Percentiles rank a stretch among this genome's conserved stretches.
phyloP scores from a whole-genome alignment of 768 basidiomycete species.

The Tephrocybe sp. region DNA sequence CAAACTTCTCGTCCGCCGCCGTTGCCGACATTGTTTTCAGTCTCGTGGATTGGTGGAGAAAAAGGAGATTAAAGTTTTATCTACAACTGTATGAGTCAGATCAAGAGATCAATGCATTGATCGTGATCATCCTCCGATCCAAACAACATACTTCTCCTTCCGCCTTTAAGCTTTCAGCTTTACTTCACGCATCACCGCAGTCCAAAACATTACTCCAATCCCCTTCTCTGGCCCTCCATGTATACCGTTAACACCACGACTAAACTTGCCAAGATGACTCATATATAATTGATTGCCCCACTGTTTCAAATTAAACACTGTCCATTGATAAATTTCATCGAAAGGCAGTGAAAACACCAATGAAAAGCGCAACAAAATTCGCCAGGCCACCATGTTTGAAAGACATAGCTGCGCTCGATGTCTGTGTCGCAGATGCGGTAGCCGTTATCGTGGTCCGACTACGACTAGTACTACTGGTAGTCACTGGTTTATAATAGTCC shows the following conservation, averaged over 20 bases:
- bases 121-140: too few relatives aligned
- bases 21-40: constrained; percentile 7
- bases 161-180: too few relatives aligned
- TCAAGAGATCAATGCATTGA: not conserved
- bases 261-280: too few relatives aligned
- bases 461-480: not conserved
- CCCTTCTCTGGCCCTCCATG: too few relatives aligned
- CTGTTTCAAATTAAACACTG: too few relatives aligned
- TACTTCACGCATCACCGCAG: too few relatives aligned
- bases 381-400: not conserved
- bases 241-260: too few relatives aligned
- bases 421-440: not conserved
- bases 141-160: too few relatives aligned
- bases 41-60: not conserved
- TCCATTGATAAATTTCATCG: too few relatives aligned
- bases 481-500: not conserved
- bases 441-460: not conserved
- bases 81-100: constrained; percentile 9
- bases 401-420: not conserved
- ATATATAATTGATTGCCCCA: too few relatives aligned
- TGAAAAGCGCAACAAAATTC: not conserved
- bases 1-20: constrained; percentile 56
- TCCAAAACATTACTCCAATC: too few relatives aligned
- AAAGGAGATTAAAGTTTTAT: constrained; percentile 1
- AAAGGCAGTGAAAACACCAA: too few relatives aligned